These are phyloP conservation scores for Leucosporidium creatinivorum DNA, from an alignment of 768 basidiomycete species.

Conservation along the genomic window DNA sequence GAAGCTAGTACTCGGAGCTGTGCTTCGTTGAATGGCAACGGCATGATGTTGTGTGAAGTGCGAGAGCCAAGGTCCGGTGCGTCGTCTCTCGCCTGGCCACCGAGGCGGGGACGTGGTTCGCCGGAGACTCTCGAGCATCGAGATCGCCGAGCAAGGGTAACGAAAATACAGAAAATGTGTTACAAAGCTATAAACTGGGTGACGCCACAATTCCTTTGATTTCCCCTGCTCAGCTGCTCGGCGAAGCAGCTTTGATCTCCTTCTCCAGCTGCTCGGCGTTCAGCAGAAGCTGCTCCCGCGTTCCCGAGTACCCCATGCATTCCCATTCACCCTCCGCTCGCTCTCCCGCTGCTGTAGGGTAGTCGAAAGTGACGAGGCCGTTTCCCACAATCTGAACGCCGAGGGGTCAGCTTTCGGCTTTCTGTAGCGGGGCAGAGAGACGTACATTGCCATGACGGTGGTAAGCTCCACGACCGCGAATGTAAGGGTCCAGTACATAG, in stretches of 20 bases:
- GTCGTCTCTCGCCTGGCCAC: too few species aligned
- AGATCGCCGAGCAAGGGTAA: too few species aligned
- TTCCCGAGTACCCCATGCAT: slow-evolving; percentile 16
- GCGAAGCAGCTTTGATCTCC: too few species aligned
- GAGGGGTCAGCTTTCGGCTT: neutral
- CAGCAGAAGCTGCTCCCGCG: slow-evolving; percentile 3
- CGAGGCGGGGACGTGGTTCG: too few species aligned
- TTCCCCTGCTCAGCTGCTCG: too few species aligned
- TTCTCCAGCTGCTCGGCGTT: too few species aligned
- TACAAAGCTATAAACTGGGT: too few species aligned
- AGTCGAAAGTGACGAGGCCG: slow-evolving; percentile 22
- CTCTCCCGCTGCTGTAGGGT: slow-evolving; percentile 7
- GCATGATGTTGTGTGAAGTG: too few species aligned
- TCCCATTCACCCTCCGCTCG: slow-evolving; percentile 26
- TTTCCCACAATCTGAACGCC: slow-evolving; percentile 21
- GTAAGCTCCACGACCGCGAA: slow-evolving; percentile 25
- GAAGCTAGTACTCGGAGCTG: slow-evolving; percentile 29
- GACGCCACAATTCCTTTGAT: too few species aligned
- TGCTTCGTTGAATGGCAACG: neutral
- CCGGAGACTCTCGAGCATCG: too few species aligned
- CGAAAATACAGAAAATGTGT: too few species aligned
- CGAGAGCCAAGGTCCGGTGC: too few species aligned
- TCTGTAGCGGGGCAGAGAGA: neutral
- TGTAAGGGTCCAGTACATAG: slow-evolving; percentile 31
- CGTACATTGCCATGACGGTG: slow-evolving; percentile 31